phyloP scores from a whole-genome alignment of 2,329 filamentous ascomycete species.

The Boeremia exigua region DNA sequence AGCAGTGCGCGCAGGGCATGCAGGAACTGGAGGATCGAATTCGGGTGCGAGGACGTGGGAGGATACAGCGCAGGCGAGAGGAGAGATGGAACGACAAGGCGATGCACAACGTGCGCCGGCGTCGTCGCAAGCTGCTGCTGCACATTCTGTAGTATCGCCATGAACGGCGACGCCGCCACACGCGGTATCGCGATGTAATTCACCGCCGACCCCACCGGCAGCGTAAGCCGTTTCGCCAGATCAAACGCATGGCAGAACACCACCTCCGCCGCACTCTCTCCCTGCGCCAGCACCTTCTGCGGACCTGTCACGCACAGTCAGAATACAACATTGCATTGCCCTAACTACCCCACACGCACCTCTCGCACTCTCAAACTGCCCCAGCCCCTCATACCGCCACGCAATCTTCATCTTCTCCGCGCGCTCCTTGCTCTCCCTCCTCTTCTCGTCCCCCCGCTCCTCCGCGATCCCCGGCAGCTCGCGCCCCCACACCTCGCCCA shows the following conservation, averaged over 20 bases:
- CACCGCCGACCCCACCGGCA: constrained; percentile 50
- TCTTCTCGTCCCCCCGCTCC: constrained; percentile 45
- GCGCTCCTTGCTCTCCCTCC: constrained; percentile 42
- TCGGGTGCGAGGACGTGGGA: constrained; percentile 70
- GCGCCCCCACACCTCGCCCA: constrained; percentile 78
- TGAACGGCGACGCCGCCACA: constrained; percentile 68
- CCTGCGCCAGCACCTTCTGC: constrained; percentile 24
- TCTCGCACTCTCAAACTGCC: constrained; percentile 70
- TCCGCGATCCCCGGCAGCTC: constrained; percentile 77
- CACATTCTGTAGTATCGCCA: constrained; percentile 68
- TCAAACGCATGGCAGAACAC: constrained; percentile 61
- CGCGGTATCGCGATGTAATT: constrained; percentile 59
- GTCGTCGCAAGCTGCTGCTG: constrained; percentile 58
- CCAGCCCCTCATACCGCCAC: constrained; percentile 91
- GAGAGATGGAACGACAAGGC: constrained; percentile 82
- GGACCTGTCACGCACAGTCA: constrained; percentile 22
- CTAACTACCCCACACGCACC: constrained; percentile 58
- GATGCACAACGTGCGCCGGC: constrained; percentile 70
- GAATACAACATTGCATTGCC: constrained; percentile 25
- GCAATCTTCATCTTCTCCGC: constrained; percentile 91
- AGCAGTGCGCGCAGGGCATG: constrained; percentile 79
- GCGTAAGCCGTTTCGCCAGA: constrained; percentile 56
- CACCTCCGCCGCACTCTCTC: constrained; percentile 58
- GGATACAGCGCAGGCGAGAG: constrained; percentile 87
- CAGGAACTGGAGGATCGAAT: constrained; percentile 78